These are phyloP conservation scores for Pseudopediastrum boryanum DNA, from an alignment of 139 green algal species.

Conservation along the genomic window DNA sequence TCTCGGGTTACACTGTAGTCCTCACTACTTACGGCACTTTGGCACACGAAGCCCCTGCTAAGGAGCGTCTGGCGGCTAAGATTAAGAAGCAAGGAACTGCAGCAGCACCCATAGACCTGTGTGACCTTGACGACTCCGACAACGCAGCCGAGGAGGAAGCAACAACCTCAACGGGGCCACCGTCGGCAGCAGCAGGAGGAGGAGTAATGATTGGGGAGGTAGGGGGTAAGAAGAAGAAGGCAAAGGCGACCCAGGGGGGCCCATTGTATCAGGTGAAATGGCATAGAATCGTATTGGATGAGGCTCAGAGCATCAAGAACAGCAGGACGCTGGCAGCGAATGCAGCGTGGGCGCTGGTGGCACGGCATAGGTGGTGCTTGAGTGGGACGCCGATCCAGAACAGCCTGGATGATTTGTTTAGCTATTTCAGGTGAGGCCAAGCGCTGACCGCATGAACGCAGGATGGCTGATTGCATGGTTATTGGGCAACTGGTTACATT, in stretches of 20 bases:
- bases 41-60: constrained; percentile 55
- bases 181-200: constrained; percentile 14
- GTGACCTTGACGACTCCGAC: not conserved
- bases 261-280: too few species aligned
- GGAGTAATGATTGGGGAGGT: not conserved
- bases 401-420: constrained; percentile 88
- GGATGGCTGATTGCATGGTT: too few species aligned
- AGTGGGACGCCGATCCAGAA: constrained; percentile 96
- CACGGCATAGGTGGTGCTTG: constrained; percentile 84
- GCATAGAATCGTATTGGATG: constrained; percentile 89
- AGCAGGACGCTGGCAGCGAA: constrained; percentile 68
- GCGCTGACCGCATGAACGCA: too few species aligned
- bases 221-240: not conserved
- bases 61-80: constrained; percentile 17
- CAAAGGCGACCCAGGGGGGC: too few species aligned
- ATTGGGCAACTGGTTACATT: too few species aligned
- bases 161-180: not conserved
- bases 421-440: constrained; percentile 88
- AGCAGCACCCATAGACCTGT: not conserved
- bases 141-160: not conserved
- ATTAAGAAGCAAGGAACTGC: constrained; percentile 11
- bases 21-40: constrained; percentile 93
- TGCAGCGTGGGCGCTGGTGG: constrained; percentile 68
- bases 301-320: constrained; percentile 96
- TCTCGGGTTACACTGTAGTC: constrained; percentile 75